Conservation (phyloP, 2,329 filamentous ascomycete species). For the Aureobasidium sp. region DNA sequence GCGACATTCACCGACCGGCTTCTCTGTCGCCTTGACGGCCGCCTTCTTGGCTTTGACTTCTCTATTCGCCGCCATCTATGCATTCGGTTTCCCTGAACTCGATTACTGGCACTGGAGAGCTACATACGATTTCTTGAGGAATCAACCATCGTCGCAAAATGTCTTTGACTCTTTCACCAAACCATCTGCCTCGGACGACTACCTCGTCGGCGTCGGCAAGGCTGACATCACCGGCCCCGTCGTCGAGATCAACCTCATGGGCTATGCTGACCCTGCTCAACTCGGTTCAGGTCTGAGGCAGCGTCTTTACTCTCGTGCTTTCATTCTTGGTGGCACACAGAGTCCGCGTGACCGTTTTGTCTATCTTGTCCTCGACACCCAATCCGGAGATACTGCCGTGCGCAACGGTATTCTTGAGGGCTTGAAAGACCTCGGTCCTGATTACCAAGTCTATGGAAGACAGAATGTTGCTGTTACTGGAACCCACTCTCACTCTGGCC, state of each 20-base stretch:
- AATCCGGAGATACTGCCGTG: constrained; percentile 83
- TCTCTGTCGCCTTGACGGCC: constrained; percentile 32
- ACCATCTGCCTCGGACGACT: constrained; percentile 37
- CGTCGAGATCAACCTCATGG: constrained; percentile 85
- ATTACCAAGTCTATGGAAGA: constrained; percentile 68
- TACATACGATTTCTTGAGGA: background rate
- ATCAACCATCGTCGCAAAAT: background rate
- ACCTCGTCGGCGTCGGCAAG: constrained; percentile 62
- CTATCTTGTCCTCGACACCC: constrained; percentile 80
- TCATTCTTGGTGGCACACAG: constrained; percentile 68
- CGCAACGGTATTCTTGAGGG: constrained; percentile 79
- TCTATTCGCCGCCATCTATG: constrained; percentile 29
- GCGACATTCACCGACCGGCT: constrained; percentile 17
- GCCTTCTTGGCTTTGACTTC: constrained; percentile 30
- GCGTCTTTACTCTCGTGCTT: constrained; percentile 79
- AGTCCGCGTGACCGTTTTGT: constrained; percentile 67
- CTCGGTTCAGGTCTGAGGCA: constrained; percentile 78
- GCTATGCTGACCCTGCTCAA: constrained; percentile 82
- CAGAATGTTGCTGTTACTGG: constrained; percentile 84
- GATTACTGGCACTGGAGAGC: constrained; percentile 32
- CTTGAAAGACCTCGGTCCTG: constrained; percentile 59
- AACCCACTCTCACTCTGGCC: constrained; percentile 87
- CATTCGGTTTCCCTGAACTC: constrained; percentile 29
- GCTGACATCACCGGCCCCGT: constrained; percentile 73
- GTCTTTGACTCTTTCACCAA: background rate